Percentiles rank a stretch among this genome's conserved stretches.
Conservation (phyloP, 2,329 filamentous ascomycete species). For the Hypoxylon sp. region DNA sequence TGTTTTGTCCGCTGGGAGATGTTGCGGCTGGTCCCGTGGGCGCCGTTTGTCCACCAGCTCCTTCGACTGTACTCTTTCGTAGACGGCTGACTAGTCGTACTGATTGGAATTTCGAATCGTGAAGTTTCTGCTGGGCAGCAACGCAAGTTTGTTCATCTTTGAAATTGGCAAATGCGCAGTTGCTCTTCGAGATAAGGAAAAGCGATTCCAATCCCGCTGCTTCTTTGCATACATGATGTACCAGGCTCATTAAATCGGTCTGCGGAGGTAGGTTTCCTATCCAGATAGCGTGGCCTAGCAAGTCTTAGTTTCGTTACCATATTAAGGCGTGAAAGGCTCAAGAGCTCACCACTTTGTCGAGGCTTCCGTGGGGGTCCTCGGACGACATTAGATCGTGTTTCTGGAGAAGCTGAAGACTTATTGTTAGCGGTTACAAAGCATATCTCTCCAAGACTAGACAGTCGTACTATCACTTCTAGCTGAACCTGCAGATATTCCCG, state of each 20-base stretch:
- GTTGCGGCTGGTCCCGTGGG: conserved; percentile 66
- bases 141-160: conserved; percentile 81
- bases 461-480: conserved; percentile 47
- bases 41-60: conserved; percentile 60
- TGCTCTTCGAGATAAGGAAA: conserved; percentile 95
- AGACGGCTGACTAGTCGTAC: conserved; percentile 88
- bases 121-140: conserved; percentile 83
- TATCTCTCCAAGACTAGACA: conserved; percentile 4
- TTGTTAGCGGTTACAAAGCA: conserved; percentile 25
- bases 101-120: conserved; percentile 90
- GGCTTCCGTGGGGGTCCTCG: conserved; percentile 68
- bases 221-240: conserved; percentile 88
- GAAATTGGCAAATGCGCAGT: conserved; percentile 97
- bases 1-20: conserved; percentile 44
- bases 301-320: conserved; percentile 28
- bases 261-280: conserved; percentile 92
- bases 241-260: conserved; percentile 83
- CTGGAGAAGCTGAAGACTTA: conserved; percentile 47
- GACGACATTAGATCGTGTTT: conserved; percentile 57
- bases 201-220: conserved; percentile 85
- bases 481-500: conserved; percentile 29
- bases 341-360: conserved; percentile 68
- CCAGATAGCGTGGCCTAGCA: conserved; percentile 86
- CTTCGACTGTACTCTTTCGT: conserved; percentile 64
- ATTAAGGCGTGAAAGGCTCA: conserved; percentile 16